Percentiles rank a stretch among this genome's conserved stretches.
These are phyloP conservation scores for Phytophthora cactorum DNA, from an alignment of 352 stramenopile species.

Conservation along the genomic window DNA sequence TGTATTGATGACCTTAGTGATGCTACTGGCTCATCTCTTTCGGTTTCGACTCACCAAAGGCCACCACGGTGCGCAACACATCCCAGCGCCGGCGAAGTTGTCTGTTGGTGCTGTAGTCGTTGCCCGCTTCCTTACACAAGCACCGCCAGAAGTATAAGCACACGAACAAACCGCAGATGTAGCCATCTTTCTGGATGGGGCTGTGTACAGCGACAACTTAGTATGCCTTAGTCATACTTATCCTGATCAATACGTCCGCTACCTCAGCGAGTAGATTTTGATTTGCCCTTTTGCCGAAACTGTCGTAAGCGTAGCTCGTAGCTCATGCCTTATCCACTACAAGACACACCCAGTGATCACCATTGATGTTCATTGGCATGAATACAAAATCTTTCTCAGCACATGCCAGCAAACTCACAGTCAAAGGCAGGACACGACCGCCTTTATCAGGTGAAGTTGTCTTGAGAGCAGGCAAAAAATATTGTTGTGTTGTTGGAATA, in stretches of 20 bases:
- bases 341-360: constrained; percentile 5
- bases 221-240: neutral
- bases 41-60: neutral
- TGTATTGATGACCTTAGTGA: neutral
- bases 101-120: neutral
- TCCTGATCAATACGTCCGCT: neutral
- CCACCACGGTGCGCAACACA: neutral
- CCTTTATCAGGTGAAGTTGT: neutral
- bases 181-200: neutral
- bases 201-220: neutral
- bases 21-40: neutral
- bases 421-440: neutral
- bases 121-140: neutral
- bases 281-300: constrained; percentile 9
- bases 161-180: neutral
- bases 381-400: constrained; percentile 4
- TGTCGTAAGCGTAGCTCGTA: constrained; percentile 10
- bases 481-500: neutral
- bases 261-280: constrained; percentile 4
- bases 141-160: neutral
- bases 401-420: neutral
- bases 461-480: neutral
- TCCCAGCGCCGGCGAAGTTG: neutral
- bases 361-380: constrained; percentile 15
- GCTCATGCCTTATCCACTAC: neutral